phyloP scores from a whole-genome alignment of 495 filamentous ascomycete genomes.

The Penicillium antarcticum region DNA sequence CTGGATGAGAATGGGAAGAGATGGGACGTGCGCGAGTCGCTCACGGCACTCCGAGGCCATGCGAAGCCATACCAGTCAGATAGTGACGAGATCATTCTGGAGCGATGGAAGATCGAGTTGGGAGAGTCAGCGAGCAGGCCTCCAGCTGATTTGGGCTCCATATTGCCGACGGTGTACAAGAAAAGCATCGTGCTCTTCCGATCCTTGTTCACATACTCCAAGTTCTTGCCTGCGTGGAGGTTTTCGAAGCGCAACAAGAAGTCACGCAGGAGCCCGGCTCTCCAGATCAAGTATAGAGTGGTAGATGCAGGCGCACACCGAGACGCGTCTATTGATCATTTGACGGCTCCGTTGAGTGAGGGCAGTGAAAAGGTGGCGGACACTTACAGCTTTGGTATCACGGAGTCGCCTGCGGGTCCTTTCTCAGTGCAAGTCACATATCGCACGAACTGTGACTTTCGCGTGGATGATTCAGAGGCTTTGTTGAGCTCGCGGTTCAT shows the following conservation, averaged over 20 bases:
- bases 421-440: slow-evolving; percentile 79
- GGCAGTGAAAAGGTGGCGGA: slow-evolving; percentile 65
- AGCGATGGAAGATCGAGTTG: slow-evolving; percentile 85
- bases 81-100: slow-evolving; percentile 71
- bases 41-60: slow-evolving; percentile 54
- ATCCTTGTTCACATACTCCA: slow-evolving; percentile 80
- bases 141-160: slow-evolving; percentile 61
- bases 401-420: slow-evolving; percentile 80
- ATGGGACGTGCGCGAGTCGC: slow-evolving; percentile 85
- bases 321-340: slow-evolving; percentile 52
- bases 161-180: slow-evolving; percentile 89
- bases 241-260: slow-evolving; percentile 72
- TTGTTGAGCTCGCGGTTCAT: slow-evolving; percentile 94
- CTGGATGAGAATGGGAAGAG: slow-evolving; percentile 84
- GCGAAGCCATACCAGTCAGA: slow-evolving; percentile 29
- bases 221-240: slow-evolving; percentile 85
- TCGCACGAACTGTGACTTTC: slow-evolving; percentile 84
- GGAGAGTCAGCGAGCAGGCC: slow-evolving; percentile 53
- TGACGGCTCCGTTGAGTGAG: slow-evolving; percentile 71
- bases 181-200: slow-evolving; percentile 92
- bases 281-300: slow-evolving; percentile 76
- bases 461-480: slow-evolving; percentile 86
- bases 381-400: slow-evolving; percentile 71
- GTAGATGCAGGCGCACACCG: slow-evolving; percentile 52
- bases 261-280: slow-evolving; percentile 57